Conservation (phyloP, 768 basidiomycete species). For the Calocybe gangraenosa region DNA sequence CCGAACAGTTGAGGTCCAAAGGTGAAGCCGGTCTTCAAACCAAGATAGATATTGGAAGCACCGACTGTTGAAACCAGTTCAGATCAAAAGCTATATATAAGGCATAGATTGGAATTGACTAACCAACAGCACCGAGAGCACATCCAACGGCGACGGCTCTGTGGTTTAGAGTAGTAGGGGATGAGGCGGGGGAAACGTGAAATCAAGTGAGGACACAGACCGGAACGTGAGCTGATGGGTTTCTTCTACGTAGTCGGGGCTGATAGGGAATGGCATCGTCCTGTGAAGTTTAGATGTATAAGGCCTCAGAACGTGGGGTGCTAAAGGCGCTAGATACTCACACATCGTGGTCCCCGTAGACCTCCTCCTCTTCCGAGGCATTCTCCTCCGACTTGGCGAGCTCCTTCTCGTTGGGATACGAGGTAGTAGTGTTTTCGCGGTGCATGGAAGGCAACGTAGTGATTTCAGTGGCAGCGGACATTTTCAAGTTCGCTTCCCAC, state of each 20-base stretch:
- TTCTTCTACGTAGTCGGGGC: constrained; percentile 43
- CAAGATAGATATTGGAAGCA: constrained; percentile 64
- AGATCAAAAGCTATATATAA: background rate
- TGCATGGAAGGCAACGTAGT: background rate
- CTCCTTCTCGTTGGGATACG: constrained; percentile 24
- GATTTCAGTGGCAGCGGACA: constrained; percentile 7
- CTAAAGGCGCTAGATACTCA: constrained; percentile 17
- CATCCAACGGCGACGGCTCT: constrained; percentile 50
- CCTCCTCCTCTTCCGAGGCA: constrained; percentile 16
- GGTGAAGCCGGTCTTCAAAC: constrained; percentile 65
- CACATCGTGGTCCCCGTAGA: constrained; percentile 35
- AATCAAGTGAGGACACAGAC: constrained; percentile 16
- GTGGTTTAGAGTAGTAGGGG: background rate
- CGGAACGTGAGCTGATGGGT: constrained; percentile 50
- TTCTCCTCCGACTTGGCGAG: constrained; percentile 18
- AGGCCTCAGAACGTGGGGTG: background rate
- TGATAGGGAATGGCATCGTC: constrained; percentile 49
- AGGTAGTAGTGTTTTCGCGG: constrained; percentile 4
- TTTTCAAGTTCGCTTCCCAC: background rate
- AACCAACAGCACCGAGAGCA: constrained; percentile 43
- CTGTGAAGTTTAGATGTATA: constrained; percentile 16
- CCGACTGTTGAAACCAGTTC: constrained; percentile 28
- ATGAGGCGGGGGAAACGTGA: background rate
- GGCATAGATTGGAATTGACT: constrained; percentile 3
- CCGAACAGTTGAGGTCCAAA: constrained; percentile 64